These are phyloP conservation scores for Ceratobasidium sp. DNA, from an alignment of 1,284 basidiomycete genomes.

Conservation along the genomic window DNA sequence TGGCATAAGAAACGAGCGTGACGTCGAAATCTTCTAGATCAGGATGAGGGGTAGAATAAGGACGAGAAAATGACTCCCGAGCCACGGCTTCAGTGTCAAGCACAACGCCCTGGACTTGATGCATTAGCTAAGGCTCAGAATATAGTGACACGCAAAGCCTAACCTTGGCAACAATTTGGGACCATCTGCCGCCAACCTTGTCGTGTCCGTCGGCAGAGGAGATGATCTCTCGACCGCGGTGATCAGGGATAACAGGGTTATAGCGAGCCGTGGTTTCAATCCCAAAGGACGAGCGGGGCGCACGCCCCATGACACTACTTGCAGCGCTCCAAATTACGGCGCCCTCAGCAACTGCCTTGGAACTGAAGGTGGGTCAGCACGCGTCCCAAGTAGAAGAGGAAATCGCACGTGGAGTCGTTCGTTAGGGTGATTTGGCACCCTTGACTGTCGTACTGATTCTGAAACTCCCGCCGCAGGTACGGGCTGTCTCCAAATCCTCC, in stretches of 20 bases:
- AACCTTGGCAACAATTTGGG: not conserved
- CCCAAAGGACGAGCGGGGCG: conserved; percentile 14
- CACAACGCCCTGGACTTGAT: conserved; percentile 16
- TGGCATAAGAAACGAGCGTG: not conserved
- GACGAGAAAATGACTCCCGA: not conserved
- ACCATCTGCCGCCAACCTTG: not conserved
- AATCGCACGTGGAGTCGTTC: conserved; percentile 15
- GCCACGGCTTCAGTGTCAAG: conserved; percentile 13
- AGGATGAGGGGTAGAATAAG: conserved; percentile 8
- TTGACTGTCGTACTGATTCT: not conserved
- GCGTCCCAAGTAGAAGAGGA: not conserved
- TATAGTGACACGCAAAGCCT: no score
- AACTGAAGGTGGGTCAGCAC: not conserved
- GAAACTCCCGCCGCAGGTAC: conserved; percentile 26
- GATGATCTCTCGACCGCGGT: not conserved
- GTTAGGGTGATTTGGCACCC: not conserved
- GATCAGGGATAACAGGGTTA: not conserved
- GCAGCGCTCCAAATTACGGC: conserved; percentile 16
- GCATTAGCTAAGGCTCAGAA: no score
- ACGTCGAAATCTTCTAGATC: conserved; percentile 23
- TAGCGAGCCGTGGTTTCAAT: conserved; percentile 1
- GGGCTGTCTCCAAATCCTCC: conserved; percentile 38
- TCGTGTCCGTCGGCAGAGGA: not conserved
- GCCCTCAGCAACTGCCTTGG: conserved; percentile 36
- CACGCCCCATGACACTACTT: conserved; percentile 11